These are phyloP conservation scores for Cercospora nicotianae DNA, from an alignment of 2,329 filamentous ascomycete species.

Conservation along the genomic window DNA sequence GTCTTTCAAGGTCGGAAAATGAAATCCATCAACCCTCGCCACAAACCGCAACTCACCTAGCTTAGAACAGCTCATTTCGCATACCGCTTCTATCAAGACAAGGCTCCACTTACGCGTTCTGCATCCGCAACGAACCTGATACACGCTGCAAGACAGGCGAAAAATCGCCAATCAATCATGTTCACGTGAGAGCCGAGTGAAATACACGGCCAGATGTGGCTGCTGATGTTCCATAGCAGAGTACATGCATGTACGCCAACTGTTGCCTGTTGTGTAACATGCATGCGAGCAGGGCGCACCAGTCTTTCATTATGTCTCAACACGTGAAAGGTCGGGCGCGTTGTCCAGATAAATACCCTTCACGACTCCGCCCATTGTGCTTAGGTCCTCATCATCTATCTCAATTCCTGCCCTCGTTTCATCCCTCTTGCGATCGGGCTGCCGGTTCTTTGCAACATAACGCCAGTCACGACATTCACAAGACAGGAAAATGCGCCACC, in stretches of 20 bases:
- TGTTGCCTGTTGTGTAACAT: no score
- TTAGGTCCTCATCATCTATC: not conserved
- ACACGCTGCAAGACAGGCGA: not conserved
- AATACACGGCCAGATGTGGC: not conserved
- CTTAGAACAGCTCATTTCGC: not conserved
- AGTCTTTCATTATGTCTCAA: no score
- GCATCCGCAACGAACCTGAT: not conserved
- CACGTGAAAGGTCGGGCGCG: no score
- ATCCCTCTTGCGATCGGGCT: not conserved
- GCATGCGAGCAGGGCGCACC: no score
- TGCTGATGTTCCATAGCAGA: not conserved
- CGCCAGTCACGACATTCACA: not conserved
- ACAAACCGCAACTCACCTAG: not conserved
- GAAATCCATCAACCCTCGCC: not conserved
- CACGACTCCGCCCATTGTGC: not conserved
- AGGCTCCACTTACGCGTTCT: not conserved
- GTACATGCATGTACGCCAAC: not conserved
- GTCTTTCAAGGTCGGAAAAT: not conserved
- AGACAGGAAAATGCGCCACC: not conserved
- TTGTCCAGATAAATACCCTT: no score
- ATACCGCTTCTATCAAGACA: not conserved
- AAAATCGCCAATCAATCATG: not conserved
- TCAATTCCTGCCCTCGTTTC: not conserved
- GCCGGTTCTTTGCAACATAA: not conserved
- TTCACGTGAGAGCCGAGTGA: not conserved